Base-by-base conservation (phyloP, 2,329 filamentous ascomycete genomes). In the Aspergillus aculeatinus region DNA sequence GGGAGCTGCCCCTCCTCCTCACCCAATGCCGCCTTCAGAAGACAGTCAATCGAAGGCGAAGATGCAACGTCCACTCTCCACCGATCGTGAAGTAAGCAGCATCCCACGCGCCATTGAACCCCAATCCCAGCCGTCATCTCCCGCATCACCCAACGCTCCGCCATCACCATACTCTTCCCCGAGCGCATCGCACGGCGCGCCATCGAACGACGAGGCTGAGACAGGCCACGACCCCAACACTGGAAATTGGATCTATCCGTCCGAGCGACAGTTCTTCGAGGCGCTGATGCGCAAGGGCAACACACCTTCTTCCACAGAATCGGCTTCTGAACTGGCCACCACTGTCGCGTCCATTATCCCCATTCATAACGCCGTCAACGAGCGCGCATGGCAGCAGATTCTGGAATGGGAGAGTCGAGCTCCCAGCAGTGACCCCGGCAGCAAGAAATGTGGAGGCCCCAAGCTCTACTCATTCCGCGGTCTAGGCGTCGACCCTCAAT, bases 311-410 rank as follows among this genome's bases (percentile, higher is more conserved):
- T 77, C 77, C 7, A 70, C 75, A 2, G 65, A 70, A 21, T 76
- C 76, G 7, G 69, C 77, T 3, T 72, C 73, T 2, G 77, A 79
- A 59, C 66, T 81, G 14, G 86, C 85, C 0, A 80, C 83, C 5
- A 92, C 96, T 77, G 97, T 97, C 89, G 88, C 86, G 70, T 90
- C 90, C 35, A 93, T 98, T 35, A 93, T 98, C 57, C 95, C 92
- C 2, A 98, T 98, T 70, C 95, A 99, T 79, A 99, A 99, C 74
- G 95, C 95, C 49, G 95, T 99, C 63, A 99, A 99, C 77, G 95
- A 99, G 83, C 84, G 91, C 48, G 95, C 95, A 0, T 99, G 95
- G 95, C 83, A 86, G 63, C 90, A 98, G 79, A 98, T 99, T 66
- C 86, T 90, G 68, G 81, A 85, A 49, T 99, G 95, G 95, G 95